Evolutionary conservation across 2,329 filamentous ascomycete species (phyloP), one percentile per base, ranked within the genome.

Genomic region (Trichoderma asperellum): DNA sequence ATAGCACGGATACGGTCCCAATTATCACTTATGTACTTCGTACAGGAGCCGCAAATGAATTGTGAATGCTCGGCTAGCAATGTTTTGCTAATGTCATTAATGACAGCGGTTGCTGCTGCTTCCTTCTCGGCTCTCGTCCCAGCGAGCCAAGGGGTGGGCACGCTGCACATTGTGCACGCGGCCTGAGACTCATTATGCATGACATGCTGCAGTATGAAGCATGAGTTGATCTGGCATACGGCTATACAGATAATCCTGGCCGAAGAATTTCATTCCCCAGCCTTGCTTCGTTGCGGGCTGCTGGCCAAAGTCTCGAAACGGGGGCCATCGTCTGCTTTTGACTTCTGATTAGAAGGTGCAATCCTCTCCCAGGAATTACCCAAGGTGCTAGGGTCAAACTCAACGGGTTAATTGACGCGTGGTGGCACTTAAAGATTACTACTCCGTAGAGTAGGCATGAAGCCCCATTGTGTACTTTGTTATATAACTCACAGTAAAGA

Each of bases 201-300:
- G 68, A 68, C 68, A 70, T 70, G 37, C 57, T 68, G 53, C 58
- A 67, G 56, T 52, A 70, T 47, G 59, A 69, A 56, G 63, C 57
- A 59, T 57, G 68, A 56, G 35, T 57, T 70, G 63, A 70, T 70
- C 68, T 70, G 63, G 68, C 68, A 70, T 70, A 68, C 52, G 32
- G 40, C 47, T 43, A 59, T 53, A 60, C 53, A 34, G 16, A 56
- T 29, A 29, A 56, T 59, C 58, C 59, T 37, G 53, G 59, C 67
- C 59, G 52, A 69, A 43, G 60, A 60, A 53, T 64, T 43, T 58
- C 62, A 35, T 47, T 49, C 53, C 40, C 21, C 10, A 58, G 37
- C 62, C 37, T 40, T 66, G 62, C 53, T 66, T 66, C 14, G 12
- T 27, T 49, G 62, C 35, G n/a, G 32, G 21, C 21, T 27, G 37